Conservation (phyloP, 2,329 filamentous ascomycete species). For the Ascochyta fabae region DNA sequence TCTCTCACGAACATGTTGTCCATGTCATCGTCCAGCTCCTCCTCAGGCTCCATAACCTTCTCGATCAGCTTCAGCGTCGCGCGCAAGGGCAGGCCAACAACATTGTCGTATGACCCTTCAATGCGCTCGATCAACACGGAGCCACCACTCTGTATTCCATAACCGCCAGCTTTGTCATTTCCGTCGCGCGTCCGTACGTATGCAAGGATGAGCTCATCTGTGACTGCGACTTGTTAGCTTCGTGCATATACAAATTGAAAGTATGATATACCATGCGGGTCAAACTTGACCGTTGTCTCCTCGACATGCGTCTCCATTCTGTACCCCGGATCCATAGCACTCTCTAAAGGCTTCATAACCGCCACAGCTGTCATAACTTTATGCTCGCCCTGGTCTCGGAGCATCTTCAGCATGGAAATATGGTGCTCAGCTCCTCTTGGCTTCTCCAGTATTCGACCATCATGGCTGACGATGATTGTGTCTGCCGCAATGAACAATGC, state of each 20-base stretch:
- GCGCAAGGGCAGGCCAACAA: slow-evolving; percentile 86
- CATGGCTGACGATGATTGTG: slow-evolving; percentile 80
- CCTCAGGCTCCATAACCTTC: slow-evolving; percentile 78
- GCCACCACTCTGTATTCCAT: slow-evolving; percentile 89
- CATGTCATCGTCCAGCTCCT: slow-evolving; percentile 51
- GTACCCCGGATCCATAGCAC: slow-evolving; percentile 85
- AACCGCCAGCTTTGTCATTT: slow-evolving; percentile 94
- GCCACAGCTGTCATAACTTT: slow-evolving; percentile 86
- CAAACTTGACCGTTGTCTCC: slow-evolving; percentile 91
- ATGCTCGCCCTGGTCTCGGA: slow-evolving; percentile 79
- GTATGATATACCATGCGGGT: slow-evolving; percentile 57
- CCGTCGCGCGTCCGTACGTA: slow-evolving; percentile 89
- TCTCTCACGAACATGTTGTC: slow-evolving; percentile 55
- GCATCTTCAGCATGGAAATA: slow-evolving; percentile 78
- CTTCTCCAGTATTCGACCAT: slow-evolving; percentile 87
- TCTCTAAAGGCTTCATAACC: slow-evolving; percentile 80
- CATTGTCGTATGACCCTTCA: slow-evolving; percentile 91
- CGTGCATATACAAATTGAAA: too few relatives aligned
- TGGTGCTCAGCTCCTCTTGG: slow-evolving; percentile 83
- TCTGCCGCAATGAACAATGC: slow-evolving; percentile 88
- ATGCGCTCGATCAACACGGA: slow-evolving; percentile 87
- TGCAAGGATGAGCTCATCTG: slow-evolving; percentile 81
- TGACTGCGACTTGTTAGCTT: slow-evolving; percentile 50
- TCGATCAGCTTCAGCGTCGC: slow-evolving; percentile 82
- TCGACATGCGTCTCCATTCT: slow-evolving; percentile 80